Evolutionary conservation across 2,329 filamentous ascomycete genomes (phyloP).

Genomic region (Dactylellina leptospora): DNA sequence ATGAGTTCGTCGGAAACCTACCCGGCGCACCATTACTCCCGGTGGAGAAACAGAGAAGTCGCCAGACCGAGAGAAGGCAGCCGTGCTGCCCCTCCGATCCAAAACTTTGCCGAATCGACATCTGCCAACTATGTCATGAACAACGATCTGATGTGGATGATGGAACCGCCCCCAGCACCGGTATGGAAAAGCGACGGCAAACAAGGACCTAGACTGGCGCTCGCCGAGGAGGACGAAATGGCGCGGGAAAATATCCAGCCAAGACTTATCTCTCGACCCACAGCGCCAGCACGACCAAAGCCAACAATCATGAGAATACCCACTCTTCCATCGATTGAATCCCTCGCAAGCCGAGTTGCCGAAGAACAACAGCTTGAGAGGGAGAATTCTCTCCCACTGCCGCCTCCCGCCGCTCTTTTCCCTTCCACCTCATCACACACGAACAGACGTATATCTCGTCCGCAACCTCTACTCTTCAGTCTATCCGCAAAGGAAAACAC

Average conservation of each 20-base stretch:
- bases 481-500: neutral
- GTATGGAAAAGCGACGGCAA: constrained; percentile 51
- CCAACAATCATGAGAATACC: constrained; percentile 51
- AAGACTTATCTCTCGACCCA: constrained; percentile 31
- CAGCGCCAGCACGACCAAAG: constrained; percentile 25
- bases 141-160: constrained; percentile 52
- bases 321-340: constrained; percentile 46
- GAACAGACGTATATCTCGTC: constrained; percentile 38
- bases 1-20: constrained; percentile 50
- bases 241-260: constrained; percentile 34
- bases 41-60: constrained; percentile 37
- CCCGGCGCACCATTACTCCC: constrained; percentile 24
- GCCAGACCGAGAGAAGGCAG: constrained; percentile 26
- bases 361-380: constrained; percentile 29
- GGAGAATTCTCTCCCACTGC: constrained; percentile 6
- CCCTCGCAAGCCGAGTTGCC: constrained; percentile 39
- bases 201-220: constrained; percentile 45
- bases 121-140: constrained; percentile 31
- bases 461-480: constrained; percentile 27
- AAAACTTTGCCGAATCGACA: constrained; percentile 46
- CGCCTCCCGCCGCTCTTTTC: constrained; percentile 19
- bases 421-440: constrained; percentile 12
- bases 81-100: constrained; percentile 36
- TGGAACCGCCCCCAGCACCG: constrained; percentile 47
- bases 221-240: constrained; percentile 44